Evolutionary conservation across 352 stramenopile genomes (phyloP), one percentile per base, ranked within the genome.

Genomic region (Globisporangium viniferum): DNA sequence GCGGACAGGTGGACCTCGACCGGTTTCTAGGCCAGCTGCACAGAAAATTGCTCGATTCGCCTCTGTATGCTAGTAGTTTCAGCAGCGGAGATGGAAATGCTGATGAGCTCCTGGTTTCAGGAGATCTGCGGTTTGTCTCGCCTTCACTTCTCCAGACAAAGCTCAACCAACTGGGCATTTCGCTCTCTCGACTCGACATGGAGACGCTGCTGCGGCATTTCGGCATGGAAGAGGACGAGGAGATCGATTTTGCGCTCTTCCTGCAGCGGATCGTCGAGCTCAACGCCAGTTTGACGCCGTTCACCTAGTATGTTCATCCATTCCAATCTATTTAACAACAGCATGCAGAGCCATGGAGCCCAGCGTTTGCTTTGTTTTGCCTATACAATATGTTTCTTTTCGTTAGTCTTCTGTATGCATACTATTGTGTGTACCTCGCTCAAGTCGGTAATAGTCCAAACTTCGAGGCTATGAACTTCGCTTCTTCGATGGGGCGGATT

Each of bases 91-190:
- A 61, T 36, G n/a, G 12, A 24, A 24, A 24, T 36, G 15, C 18
- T 24, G 29, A 63, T 24, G 33, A 15, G 29, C 1, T 57, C 68
- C 20, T 64, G 63, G 27, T 1, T 29, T 9, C n/a, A 39, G 24
- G 51, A 36, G 54, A 60, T 31, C 29, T 72, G 5, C 48, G 65
- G n/a, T 67, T 55, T 7, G 78, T 86, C 14, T 54, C 68, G 0
- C 67, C 73, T n/a, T 31, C 61, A 4, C 33, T 83, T 44, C 46
- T 89, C 24, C 60, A 81, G n/a, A 73, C 67, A 2, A 78, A 72
- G 48, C 72, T 89, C 5, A 76, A 84, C 36, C 75, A 81, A 39
- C 77, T 89, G 39, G 79, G 81, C 29, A 73, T 89, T 57, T 68
- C 69, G 18, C 44, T 89, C 12, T 65, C 62, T 20, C 81, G 76